Base-by-base conservation (phyloP, 1,284 basidiomycete species). In the Stygiomarasmius scandens region DNA sequence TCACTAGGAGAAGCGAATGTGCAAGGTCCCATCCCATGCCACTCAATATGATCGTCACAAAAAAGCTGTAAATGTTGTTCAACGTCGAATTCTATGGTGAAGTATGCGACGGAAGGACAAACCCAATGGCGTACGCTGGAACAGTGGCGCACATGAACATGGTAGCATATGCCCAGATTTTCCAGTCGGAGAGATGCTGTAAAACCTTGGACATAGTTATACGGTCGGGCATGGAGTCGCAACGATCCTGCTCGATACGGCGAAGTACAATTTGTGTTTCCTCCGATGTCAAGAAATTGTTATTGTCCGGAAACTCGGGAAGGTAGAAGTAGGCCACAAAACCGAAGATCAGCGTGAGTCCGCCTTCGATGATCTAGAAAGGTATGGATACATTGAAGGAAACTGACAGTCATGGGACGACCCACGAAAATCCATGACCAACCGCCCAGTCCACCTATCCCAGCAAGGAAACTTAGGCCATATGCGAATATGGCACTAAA, bases 351-450 rank as follows among this genome's bases (percentile, higher is more conserved):
- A 80, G 70, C 3, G 78, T 81, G 52, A 80, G 67, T 24, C 69
- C 70, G 11, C 79, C 78, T 63, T 80, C 77, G 20, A 81, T 69
- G 46, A 80, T 75, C 78, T 80, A 54, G 8, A 51, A 25, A 51
- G 52, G 23, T n/a, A n/a, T 43, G 29, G 5, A 16, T 20, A 23
- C 3, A 25, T 12, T 24, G 14, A 49, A 27, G 23, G 32, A 29
- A 19, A 24, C 16, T 23, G 12, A 6, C 29, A 50, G 32, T 34
- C 32, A 50, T 51, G 23, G 34, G n/a, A 46, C 49, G 22, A 68
- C 75, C 58, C 58, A 77, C 79, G 63, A 81, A 81, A 49, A 81
- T 79, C 76, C 77, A 81, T 3, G 76, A 71, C 78, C 79, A 80
- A 9, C 77, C 78, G 25, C 74, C 61, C 51, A 79, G 66, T 6